Base-by-base conservation (phyloP, 2,329 filamentous ascomycete species). In the Grosmannia clavigera region DNA sequence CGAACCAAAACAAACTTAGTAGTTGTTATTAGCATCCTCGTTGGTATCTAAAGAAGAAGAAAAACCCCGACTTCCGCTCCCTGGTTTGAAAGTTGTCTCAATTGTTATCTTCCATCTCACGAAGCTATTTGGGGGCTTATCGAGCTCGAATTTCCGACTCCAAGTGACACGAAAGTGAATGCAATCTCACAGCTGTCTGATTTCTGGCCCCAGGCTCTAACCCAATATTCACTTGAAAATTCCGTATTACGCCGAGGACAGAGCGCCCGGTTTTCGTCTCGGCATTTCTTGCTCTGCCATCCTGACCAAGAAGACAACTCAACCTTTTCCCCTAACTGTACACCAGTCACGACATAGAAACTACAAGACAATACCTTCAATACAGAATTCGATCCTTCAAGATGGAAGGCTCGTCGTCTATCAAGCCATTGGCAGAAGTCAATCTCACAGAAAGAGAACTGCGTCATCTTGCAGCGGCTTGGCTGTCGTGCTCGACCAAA, bases 391-490 rank as follows among this genome's bases (percentile, higher is more conserved):
- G 5, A 14, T 25, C n/a, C 10, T 29, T 19, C 35, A 27, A 35
- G 19, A 58, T 58, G 33, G 48, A 52, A n/a, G 12, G 2, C 19
- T 5, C 25, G 9, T 11, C 31, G 27, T 22, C 52, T 1, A 55
- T 61, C 52, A 61, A 52, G 22, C 52, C 62, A 3, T 55, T 64
- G 4, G 58, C 55, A 1, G 54, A 60, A 9, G 29, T 52, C 4
- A 35, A n/a, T 4, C 25, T 64, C 4, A 43, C 59, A 0, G 62
- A 62, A 1, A 55, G 61, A 14, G 63, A 64, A n/a, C 54, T 64
- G 0, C 50, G 52, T 3, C 58, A 60, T 12, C 58, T 64, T 6
- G 60, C 61, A 0, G 60, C 63, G 1, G 63, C 63, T 7, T 64
- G 61, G 60, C 62, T 64, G 11, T 58, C 58, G 0, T 60, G 55